Evolutionary conservation across 306 rosid species (phyloP), one percentile per base, ranked within the genome.

Genomic region (Vigna nakashimae): DNA sequence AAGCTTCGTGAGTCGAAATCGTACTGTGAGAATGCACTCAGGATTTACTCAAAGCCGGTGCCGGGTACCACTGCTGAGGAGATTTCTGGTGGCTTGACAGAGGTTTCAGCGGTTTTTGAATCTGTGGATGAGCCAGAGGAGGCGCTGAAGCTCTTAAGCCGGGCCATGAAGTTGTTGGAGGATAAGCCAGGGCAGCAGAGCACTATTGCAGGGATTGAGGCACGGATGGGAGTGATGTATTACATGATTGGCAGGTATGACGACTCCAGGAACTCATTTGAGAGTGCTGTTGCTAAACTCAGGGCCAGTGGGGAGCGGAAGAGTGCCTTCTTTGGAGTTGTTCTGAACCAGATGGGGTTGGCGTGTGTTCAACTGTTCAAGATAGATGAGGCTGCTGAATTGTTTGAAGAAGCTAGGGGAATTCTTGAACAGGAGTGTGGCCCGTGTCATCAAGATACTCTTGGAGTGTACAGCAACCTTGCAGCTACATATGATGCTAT

Each of bases 401-500:
- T 96, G 77, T 96, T 96, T 86, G 99, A 92, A 83, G 98, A 96
- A 85, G 98, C 99, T 18, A 92, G 99, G 66, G 89, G 84, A 79
- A 96, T 96, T 49, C 90, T 96, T 64, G 99, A 96, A 78, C 93
- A 90, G 74, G 98, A 92, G 80, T 91, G 98, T 80, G 99, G 99
- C 38, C 82, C 93, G 8, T 96, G 99, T 81, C 98, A 96, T 87
- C 99, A 92, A 82, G 99, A 96, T 84, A 96, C 98, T 42, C 93
- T 96, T 77, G 99, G 99, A 62, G 89, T 96, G 5, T 96, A 96
- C 79, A 92, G 99, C 87, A 96, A 92, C 80, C 99, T 96, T 58
- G 99, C 99, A 4, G 99, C 99, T 80, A 96, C 98, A 73, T 96
- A 96, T 82, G 99, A 96, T 89, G 99, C 99, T 46, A 87, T 91